Percentiles rank a stretch among this genome's conserved stretches.
Conservation (phyloP, 139 green algal species). For the Marvania coccoides region DNA sequence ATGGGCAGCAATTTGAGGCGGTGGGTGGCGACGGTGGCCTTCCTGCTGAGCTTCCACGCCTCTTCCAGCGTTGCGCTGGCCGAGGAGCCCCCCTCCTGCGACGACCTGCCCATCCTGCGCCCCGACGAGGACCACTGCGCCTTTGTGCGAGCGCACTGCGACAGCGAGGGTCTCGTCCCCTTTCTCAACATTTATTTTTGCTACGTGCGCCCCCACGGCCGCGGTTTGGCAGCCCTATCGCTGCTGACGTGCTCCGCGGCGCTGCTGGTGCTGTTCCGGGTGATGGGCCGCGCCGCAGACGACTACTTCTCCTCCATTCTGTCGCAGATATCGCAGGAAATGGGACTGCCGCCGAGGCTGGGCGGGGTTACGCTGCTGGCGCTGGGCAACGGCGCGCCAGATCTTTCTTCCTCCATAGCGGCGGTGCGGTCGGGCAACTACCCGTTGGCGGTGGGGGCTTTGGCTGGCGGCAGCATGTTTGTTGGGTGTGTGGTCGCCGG, state of each 20-base stretch:
- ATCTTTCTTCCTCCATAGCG: slow-evolving; percentile 73
- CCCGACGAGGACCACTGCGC: slow-evolving; percentile 7
- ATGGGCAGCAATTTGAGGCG: too few species aligned
- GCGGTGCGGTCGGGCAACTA: slow-evolving; percentile 49
- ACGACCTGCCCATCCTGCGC: neutral
- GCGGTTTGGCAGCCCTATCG: neutral
- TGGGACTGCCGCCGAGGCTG: slow-evolving; percentile 76
- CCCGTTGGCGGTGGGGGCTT: slow-evolving; percentile 32
- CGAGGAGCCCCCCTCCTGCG: neutral
- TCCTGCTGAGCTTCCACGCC: too few species aligned
- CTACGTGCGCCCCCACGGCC: slow-evolving; percentile 7
- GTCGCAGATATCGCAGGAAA: slow-evolving; percentile 66
- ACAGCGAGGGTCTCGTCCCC: slow-evolving; percentile 16
- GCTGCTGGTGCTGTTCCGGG: slow-evolving; percentile 51
- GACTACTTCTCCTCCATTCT: slow-evolving; percentile 78
- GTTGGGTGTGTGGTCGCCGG: slow-evolving; percentile 61
- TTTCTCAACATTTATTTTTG: slow-evolving; percentile 45
- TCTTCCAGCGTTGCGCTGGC: too few species aligned
- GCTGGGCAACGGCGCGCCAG: slow-evolving; percentile 81
- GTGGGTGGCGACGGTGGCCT: too few species aligned
- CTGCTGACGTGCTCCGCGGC: neutral
- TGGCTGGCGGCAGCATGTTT: slow-evolving; percentile 73
- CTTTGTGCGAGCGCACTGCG: slow-evolving; percentile 21
- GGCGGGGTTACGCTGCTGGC: slow-evolving; percentile 84
- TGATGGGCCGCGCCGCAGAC: slow-evolving; percentile 75